These are phyloP conservation scores for Gracilaria vermiculophylla DNA, from an alignment of 23 red algal species.

Conservation along the genomic window DNA sequence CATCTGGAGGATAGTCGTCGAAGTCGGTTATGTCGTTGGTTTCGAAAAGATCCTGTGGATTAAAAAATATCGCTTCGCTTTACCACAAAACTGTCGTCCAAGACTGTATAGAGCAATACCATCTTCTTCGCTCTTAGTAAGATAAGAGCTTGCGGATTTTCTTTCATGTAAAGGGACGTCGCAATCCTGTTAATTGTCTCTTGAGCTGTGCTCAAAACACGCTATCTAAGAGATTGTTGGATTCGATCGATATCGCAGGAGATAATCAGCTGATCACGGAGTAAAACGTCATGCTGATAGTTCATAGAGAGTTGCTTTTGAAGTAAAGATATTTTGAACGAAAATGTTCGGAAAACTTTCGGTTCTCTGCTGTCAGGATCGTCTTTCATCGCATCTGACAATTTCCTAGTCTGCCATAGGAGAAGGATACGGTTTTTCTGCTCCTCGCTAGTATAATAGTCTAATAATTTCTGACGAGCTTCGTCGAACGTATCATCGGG, in stretches of 20 bases:
- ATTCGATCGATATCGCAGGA: not conserved
- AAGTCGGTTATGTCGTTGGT: too few species aligned
- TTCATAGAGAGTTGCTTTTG: not conserved
- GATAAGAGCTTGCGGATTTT: not conserved
- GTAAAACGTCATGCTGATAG: constrained; percentile 19
- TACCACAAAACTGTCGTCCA: not conserved
- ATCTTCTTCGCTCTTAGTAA: not conserved
- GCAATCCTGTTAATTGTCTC: constrained; percentile 20
- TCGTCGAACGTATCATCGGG: not conserved
- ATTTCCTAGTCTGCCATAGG: not conserved
- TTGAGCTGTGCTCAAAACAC: constrained; percentile 14
- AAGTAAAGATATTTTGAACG: not conserved
- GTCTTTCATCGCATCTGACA: constrained; percentile 28
- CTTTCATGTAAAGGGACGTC: constrained; percentile 5
- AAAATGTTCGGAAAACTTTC: constrained; percentile 32
- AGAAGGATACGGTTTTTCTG: not conserved
- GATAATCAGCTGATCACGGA: constrained; percentile 20
- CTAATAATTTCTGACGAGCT: not conserved
- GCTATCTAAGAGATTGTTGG: constrained; percentile 4
- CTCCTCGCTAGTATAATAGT: not conserved
- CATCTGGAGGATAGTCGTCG: not conserved
- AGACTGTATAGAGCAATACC: not conserved
- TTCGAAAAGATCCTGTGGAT: not conserved
- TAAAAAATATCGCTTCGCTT: not conserved
- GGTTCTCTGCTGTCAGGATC: not conserved